Evolutionary conservation across 2,329 filamentous ascomycete species (phyloP), one percentile per base, ranked within the genome.

Genomic region (Fusarium sp.): DNA sequence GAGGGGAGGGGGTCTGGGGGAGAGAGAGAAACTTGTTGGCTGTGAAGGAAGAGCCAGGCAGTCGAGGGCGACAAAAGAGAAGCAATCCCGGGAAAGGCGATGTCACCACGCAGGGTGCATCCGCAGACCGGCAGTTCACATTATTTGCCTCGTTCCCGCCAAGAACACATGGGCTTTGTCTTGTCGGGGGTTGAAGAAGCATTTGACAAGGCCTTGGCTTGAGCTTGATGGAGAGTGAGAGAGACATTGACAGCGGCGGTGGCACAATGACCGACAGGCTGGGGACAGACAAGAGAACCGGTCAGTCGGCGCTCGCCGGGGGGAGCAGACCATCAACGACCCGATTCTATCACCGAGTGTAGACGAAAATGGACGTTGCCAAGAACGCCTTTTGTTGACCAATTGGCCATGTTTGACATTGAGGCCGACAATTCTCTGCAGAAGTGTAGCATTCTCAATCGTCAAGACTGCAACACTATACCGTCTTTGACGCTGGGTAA

Each of bases 191-290:
- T 65, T 50, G 69, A 75, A 73, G 72, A 74, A 74, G 72, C 72
- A 73, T 74, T 74, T 70, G 62, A 73, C 72, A 74, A 75, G 72
- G 38, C 62, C 66, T 74, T 73, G 72, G 72, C 72, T 35, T 67
- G 59, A 66, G 50, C 62, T 59, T 59, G 54, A 27, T 42, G n/a
- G 40, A 42, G 63, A 31, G 27, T 5, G 29, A 27, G 27, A 42
- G 18, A 54, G 29, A 18, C 20, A 37, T 37, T 34, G 42, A 38
- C 45, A 45, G 24, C 27, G 27, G 66, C 38, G 24, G 24, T 37
- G 47, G 67, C 40, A 34, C 38, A n/a, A 59, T 27, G 57, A 27
- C 35, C 8, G 47, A 18, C 29, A 42, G 22, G 11, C 35, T 59
- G 47, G 45, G 9, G 20, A 37, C 35, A 45, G 50, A 63, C 27